Evolutionary conservation across 2,329 filamentous ascomycete species (phyloP).

Genomic region (Sclerotiophoma versabilis): DNA sequence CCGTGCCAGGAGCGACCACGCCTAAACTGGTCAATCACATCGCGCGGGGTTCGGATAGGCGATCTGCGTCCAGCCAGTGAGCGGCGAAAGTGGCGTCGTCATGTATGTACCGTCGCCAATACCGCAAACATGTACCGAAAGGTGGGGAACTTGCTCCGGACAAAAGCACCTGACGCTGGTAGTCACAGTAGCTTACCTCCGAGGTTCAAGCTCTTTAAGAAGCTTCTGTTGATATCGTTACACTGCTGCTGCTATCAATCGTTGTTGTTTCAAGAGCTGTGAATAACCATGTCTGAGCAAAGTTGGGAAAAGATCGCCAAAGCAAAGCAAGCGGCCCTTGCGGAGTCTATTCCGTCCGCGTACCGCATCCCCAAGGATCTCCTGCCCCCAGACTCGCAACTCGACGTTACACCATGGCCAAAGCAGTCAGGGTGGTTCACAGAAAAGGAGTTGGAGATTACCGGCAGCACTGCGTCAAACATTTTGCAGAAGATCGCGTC

Average conservation of each 20-base stretch:
- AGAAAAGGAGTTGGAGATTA: slow-evolving; percentile 59
- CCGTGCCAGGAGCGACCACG: neutral
- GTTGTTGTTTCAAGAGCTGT: slow-evolving; percentile 4
- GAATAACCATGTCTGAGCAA: slow-evolving; percentile 24
- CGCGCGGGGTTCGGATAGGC: slow-evolving; percentile 23
- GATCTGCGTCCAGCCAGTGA: slow-evolving; percentile 13
- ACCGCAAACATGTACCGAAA: slow-evolving; percentile 25
- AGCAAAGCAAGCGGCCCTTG: slow-evolving; percentile 53
- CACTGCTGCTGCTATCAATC: neutral
- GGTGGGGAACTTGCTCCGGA: slow-evolving; percentile 28
- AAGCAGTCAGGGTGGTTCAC: slow-evolving; percentile 66
- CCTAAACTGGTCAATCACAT: slow-evolving; percentile 8
- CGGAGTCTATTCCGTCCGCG: slow-evolving; percentile 63
- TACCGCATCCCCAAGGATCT: slow-evolving; percentile 64
- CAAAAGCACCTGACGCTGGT: slow-evolving; percentile 15
- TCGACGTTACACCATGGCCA: slow-evolving; percentile 66
- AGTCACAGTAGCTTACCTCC: slow-evolving; percentile 15
- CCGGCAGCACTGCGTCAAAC: slow-evolving; percentile 50
- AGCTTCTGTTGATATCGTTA: neutral
- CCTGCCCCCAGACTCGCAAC: slow-evolving; percentile 61
- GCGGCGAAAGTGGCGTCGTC: slow-evolving; percentile 12
- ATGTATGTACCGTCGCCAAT: slow-evolving; percentile 21
- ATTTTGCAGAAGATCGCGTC: slow-evolving; percentile 52
- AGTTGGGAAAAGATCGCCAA: slow-evolving; percentile 56
- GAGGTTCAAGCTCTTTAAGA: slow-evolving; percentile 8